A percentile compares a stretch with the other conserved stretches of the same genome.
phyloP scores from a whole-genome alignment of 495 filamentous ascomycete species.

The Talaromyces proteolyticus region DNA sequence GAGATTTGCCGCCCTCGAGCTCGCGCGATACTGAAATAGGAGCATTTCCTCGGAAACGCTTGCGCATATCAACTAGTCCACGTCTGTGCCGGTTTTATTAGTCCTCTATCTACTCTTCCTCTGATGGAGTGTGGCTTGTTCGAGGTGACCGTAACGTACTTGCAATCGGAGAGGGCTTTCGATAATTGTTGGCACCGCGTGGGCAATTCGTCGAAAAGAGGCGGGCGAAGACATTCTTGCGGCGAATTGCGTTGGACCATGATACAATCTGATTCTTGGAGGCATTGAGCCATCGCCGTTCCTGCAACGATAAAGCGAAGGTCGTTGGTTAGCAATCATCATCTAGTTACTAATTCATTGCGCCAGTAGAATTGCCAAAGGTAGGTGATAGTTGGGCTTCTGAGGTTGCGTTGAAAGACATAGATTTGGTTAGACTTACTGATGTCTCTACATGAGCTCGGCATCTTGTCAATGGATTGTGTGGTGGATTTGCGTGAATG shows the following conservation, averaged over 20 bases:
- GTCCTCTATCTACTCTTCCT: no score
- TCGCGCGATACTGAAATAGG: constrained; percentile 66
- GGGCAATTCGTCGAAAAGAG: constrained; percentile 71
- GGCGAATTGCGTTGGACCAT: constrained; percentile 83
- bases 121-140: no score
- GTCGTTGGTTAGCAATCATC: constrained; percentile 3
- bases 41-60: constrained; percentile 94
- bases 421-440: constrained; percentile 47
- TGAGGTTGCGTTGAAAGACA: no score
- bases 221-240: constrained; percentile 79
- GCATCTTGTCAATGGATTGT: constrained; percentile 59
- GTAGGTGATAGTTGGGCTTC: no score
- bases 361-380: no score
- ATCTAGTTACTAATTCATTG: no score
- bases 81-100: no score
- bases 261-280: constrained; percentile 92
- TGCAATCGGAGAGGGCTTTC: constrained; percentile 90
- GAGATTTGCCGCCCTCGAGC: constrained; percentile 44
- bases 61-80: constrained; percentile 97
- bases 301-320: constrained; percentile 43
- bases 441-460: constrained; percentile 93
- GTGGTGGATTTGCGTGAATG: background rate
- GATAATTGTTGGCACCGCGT: constrained; percentile 87
- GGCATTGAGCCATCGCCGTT: constrained; percentile 84
- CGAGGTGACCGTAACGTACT: constrained; percentile 46